phyloP scores from a whole-genome alignment of 257 asterid genomes.

The Jacaranda copaia region DNA sequence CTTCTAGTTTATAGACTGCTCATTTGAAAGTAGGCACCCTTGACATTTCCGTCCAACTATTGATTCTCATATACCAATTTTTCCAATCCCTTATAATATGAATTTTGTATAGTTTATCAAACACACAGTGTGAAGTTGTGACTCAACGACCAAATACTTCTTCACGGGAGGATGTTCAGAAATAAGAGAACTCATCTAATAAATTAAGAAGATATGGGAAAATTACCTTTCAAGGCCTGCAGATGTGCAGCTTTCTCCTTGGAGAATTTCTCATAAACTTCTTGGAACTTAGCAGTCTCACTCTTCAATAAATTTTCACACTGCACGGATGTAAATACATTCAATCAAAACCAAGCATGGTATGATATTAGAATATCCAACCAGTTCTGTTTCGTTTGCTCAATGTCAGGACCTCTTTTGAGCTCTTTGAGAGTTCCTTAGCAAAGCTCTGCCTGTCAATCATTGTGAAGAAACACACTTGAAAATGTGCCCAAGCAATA shows the following conservation, averaged over 20 bases:
- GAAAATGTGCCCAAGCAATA: slow-evolving; percentile 21
- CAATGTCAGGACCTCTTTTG: slow-evolving; percentile 73
- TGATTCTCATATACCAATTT: background rate
- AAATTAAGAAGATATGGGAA: slow-evolving; percentile 15
- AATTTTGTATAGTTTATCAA: slow-evolving; percentile 22
- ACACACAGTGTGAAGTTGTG: background rate
- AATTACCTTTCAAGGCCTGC: slow-evolving; percentile 74
- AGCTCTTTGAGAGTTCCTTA: slow-evolving; percentile 83
- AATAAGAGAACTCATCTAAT: background rate
- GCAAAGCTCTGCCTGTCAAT: slow-evolving; percentile 83
- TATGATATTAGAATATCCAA: slow-evolving; percentile 26
- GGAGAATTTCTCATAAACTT: slow-evolving; percentile 64
- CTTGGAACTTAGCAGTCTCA: slow-evolving; percentile 77
- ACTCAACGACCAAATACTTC: background rate
- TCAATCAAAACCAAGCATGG: slow-evolving; percentile 40
- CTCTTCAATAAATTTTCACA: slow-evolving; percentile 80
- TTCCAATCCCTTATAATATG: slow-evolving; percentile 17
- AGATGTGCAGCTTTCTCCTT: slow-evolving; percentile 80
- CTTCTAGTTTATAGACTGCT: slow-evolving; percentile 7
- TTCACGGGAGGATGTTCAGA: background rate
- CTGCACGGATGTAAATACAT: slow-evolving; percentile 53
- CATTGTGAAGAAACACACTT: slow-evolving; percentile 33
- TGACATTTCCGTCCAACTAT: slow-evolving; percentile 19
- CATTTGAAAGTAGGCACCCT: slow-evolving; percentile 7
- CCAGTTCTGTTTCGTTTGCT: slow-evolving; percentile 24